Evolutionary conservation across 2,329 filamentous ascomycete species (phyloP), one percentile per base, ranked within the genome.

Genomic region (Penicillium paneum): DNA sequence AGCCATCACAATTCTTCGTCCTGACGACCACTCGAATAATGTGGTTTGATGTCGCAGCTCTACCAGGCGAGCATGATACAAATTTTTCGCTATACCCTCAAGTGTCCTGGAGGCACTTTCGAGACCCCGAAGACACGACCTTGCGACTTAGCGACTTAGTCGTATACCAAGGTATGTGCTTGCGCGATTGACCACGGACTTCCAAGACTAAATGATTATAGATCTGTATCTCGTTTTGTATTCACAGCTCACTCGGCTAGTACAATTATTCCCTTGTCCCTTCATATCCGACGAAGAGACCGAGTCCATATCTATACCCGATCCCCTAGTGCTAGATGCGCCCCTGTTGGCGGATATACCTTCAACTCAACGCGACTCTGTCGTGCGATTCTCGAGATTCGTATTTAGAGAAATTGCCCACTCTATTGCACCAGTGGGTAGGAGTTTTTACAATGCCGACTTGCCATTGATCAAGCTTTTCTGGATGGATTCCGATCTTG

Each of bases 81-180:
- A 59, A 61, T 26, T 57, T 69, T n/a, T 65, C 71, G 57, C 62
- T 77, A 12, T 62, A 64, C 13, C 66, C 77, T 40, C 60, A 78
- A 26, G 58, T 81, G 3, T 76, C 76, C 8, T 80, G 81, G 74
- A 72, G 72, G 42, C 83, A 86, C 69, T 85, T 79, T 62, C 75
- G 80, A 40, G 76, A 80, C 52, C 60, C 72, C 0, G 78, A 82
- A 50, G 83, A 86, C 62, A 74, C 75, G 10, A 82, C 78, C 29
- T 66, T 85, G 31, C 72, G 71, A 19, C 55, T 79, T 28, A 64
- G 67, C 36, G 59, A 71, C 49, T 29, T 76, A 28, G 49, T 68
- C 50, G 49, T 70, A 29, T 57, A 66, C 28, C 59, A 67, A 51
- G 66, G 74, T 76, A 70, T 52, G 65, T 54, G 38, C 29, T 29